Conservation (phyloP, 2,329 filamentous ascomycete genomes). For the Sclerotiophoma versabilis region DNA sequence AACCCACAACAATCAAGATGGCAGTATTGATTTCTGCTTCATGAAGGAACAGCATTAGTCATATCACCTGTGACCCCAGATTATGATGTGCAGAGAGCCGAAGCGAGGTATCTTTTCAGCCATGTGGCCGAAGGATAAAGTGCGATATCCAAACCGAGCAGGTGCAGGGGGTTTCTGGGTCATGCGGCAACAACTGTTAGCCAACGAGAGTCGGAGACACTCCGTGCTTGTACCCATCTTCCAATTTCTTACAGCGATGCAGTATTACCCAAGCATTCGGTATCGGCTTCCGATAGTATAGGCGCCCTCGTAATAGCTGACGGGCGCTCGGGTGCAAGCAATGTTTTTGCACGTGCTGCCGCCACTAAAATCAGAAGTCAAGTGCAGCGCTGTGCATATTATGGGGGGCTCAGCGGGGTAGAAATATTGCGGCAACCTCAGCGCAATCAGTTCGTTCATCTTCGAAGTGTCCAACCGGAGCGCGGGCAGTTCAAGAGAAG, state of each 20-base stretch:
- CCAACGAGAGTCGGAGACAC: slow-evolving; percentile 2
- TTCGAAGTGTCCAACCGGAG: neutral
- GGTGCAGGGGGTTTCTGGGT: slow-evolving; percentile 2
- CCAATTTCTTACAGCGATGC: neutral
- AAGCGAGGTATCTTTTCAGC: slow-evolving; percentile 5
- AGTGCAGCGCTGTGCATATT: neutral
- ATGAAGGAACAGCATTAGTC: neutral
- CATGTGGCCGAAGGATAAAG: slow-evolving; percentile 7
- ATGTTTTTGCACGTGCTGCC: neutral
- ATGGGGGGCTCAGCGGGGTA: neutral
- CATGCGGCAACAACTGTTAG: slow-evolving; percentile 3
- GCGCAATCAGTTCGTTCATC: neutral
- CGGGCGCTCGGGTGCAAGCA: neutral
- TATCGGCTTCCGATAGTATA: neutral
- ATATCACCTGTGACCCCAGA: slow-evolving; percentile 5
- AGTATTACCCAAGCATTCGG: neutral
- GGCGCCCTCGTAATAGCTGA: neutral
- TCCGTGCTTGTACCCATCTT: neutral
- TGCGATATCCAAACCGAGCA: slow-evolving; percentile 1
- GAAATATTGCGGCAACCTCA: neutral
- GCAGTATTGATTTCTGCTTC: slow-evolving; percentile 1
- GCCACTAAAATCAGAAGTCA: neutral
- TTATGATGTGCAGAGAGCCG: slow-evolving; percentile 6
- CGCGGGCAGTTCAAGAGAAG: neutral
- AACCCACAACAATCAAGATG: neutral